These are phyloP conservation scores for Cucurbita ficifolia DNA, from an alignment of 306 rosid genomes.

Conservation along the genomic window DNA sequence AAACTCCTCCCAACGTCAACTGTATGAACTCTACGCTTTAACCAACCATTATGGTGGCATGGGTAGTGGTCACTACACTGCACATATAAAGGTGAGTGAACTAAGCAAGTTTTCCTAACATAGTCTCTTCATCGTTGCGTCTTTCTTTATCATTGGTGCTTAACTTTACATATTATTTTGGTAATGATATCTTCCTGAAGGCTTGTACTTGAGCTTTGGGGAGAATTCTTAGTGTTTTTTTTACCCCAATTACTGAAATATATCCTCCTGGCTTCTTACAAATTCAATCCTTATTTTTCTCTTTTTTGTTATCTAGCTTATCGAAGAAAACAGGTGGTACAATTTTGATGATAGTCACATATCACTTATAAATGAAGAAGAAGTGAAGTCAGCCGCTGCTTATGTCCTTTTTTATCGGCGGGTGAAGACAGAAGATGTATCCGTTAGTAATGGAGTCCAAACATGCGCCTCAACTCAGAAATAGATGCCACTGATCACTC, in stretches of 20 bases:
- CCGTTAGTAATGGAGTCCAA: slow-evolving; percentile 43
- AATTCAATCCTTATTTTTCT: not conserved
- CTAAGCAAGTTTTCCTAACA: not conserved
- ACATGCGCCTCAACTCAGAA: slow-evolving; percentile 11
- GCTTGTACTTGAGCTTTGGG: not conserved
- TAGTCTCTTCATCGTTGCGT: not conserved
- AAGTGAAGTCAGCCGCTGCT: slow-evolving; percentile 80
- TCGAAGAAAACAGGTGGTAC: slow-evolving; percentile 89
- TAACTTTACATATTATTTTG: not conserved
- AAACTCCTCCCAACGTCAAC: slow-evolving; percentile 58
- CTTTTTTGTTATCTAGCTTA: slow-evolving; percentile 34
- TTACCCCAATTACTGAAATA: not conserved
- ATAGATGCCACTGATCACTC: not conserved
- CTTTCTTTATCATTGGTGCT: not conserved
- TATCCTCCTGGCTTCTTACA: not conserved
- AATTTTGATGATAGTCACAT: slow-evolving; percentile 87
- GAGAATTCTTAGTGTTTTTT: not conserved
- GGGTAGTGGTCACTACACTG: slow-evolving; percentile 99
- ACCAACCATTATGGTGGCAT: slow-evolving; percentile 94
- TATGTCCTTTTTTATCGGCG: slow-evolving; percentile 89
- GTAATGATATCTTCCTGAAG: not conserved
- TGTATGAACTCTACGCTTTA: slow-evolving; percentile 77
- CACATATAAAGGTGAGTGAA: slow-evolving; percentile 73
- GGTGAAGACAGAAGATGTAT: slow-evolving; percentile 43
- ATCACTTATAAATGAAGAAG: slow-evolving; percentile 79